phyloP scores from a whole-genome alignment of 169 alveolate species.

The Cyclospora cayetanensis region DNA sequence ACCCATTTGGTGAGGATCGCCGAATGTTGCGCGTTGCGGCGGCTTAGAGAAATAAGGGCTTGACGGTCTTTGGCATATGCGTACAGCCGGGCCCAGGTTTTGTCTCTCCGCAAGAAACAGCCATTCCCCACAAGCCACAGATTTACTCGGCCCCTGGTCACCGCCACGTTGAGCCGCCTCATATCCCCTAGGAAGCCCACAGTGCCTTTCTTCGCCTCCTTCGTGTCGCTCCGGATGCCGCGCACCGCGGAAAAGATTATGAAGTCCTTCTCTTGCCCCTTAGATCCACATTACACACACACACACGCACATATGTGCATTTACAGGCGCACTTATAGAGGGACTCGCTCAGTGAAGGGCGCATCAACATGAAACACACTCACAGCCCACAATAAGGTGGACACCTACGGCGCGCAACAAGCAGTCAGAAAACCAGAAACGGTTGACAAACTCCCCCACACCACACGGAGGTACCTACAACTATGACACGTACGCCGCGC shows the following conservation, averaged over 20 bases:
- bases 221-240: conserved; percentile 53
- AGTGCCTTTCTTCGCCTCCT: conserved; percentile 53
- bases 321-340: too few species aligned
- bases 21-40: conserved; percentile 52
- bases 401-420: not conserved
- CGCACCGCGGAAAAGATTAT: conserved; percentile 74
- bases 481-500: too few species aligned
- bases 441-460: not conserved
- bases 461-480: too few species aligned
- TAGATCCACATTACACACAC: not conserved
- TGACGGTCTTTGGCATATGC: conserved; percentile 63
- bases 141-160: conserved; percentile 75
- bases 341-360: too few species aligned
- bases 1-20: conserved; percentile 68
- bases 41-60: conserved; percentile 65
- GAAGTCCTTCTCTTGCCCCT: conserved; percentile 78
- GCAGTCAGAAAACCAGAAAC: not conserved
- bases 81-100: conserved; percentile 72
- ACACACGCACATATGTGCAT: not conserved
- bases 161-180: conserved; percentile 78
- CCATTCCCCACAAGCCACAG: conserved; percentile 77
- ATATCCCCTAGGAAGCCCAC: conserved; percentile 77
- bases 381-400: too few species aligned
- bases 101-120: conserved; percentile 69
- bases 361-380: too few species aligned